Base-by-base conservation (phyloP, 805 yeast genomes). In the Priceomyces melissophilus region DNA sequence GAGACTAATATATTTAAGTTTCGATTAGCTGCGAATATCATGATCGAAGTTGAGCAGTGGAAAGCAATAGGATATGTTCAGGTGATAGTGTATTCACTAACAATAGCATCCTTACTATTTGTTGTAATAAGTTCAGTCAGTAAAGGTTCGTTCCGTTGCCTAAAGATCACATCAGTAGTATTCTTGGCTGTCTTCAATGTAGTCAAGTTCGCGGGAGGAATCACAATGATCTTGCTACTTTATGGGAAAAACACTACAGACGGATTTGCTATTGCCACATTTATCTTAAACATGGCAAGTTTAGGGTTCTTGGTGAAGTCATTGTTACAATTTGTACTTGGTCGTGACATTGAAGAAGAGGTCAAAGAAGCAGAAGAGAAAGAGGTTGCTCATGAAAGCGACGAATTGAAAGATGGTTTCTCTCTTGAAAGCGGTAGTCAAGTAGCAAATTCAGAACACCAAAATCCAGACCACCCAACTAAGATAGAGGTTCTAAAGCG, bases 221-320 rank as follows among this genome's bases (percentile, higher is more conserved):
- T 45, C 14, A 30, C 40, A 29, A 43, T 43, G 14, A 31, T 41
- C 10, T 38, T 47, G 8, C 43, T 47, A n/a, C 39, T 45, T 30
- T 38, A 40, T 16, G 38, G 36, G 17, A 8, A 11, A 9, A 32
- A 31, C 8, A 30, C 39, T 10, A 44, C 36, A 12, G 26, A 30
- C 7, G 34, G 34, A 10, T 30, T 49, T 20, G 35, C 37, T 30
- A 49, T 49, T 12, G 41, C 51, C 5, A 42, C 53, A 7, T 49
- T 44, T 32, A 37, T 49, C 12, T 47, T 49, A 28, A 50, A 49
- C 32, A 33, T 47, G 9, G 40, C 45, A 16, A 43, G 48, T 35
- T 35, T 47, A n/a, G 51, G 50, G 13, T 12, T 45, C n/a, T 31
- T 49, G 9, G 42, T 48, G 10, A 42, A 38, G 28, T 30, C 38